Percentiles rank a stretch among this genome's conserved stretches.
Evolutionary conservation across 768 basidiomycete genomes (phyloP).

Genomic region (Suillus discolor): DNA sequence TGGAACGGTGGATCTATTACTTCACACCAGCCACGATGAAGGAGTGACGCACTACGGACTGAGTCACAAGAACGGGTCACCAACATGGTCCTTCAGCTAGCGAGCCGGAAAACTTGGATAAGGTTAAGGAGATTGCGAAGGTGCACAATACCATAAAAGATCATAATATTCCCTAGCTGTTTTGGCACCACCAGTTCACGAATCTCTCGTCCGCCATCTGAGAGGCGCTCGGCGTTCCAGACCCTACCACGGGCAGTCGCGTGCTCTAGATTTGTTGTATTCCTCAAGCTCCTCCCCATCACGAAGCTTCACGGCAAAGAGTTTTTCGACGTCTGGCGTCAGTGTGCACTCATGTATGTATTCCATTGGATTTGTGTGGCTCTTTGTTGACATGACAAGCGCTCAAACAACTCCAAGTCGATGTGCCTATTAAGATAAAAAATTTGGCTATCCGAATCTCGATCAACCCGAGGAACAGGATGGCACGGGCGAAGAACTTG

Average conservation of each 20-base stretch:
- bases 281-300: not conserved
- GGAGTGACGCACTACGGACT: slow-evolving; percentile 1
- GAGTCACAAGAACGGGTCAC: not conserved
- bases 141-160: not conserved
- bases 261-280: not conserved
- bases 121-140: slow-evolving; percentile 1
- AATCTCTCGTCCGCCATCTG: not conserved
- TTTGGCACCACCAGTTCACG: not conserved
- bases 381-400: no score
- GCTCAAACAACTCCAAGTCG: no score
- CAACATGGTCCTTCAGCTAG: not conserved
- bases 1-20: no score
- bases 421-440: no score
- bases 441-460: no score
- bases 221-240: not conserved
- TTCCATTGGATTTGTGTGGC: no score
- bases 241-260: no score
- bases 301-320: not conserved
- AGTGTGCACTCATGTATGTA: no score
- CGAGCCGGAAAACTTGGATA: not conserved
- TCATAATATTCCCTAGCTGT: not conserved
- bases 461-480: no score
- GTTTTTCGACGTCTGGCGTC: no score
- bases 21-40: not conserved
- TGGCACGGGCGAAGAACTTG: no score